Evolutionary conservation across 495 filamentous ascomycete species (phyloP).

Genomic region (Tuber magnatum): DNA sequence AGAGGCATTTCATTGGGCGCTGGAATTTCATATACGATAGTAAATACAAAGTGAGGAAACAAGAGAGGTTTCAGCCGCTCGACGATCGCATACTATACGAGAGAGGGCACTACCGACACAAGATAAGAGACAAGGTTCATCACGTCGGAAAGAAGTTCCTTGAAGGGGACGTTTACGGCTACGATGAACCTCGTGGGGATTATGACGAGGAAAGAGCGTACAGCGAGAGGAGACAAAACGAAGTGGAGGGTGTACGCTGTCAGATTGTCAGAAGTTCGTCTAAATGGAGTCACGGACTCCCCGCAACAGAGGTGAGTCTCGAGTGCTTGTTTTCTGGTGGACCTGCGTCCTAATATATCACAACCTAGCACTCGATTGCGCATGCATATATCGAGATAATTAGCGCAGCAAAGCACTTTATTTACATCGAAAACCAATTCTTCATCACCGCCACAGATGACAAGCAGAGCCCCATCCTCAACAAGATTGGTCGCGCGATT

Average conservation of each 20-base stretch:
- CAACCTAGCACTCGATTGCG: slow-evolving; percentile 62
- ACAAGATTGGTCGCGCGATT: slow-evolving; percentile 81
- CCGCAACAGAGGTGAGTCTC: slow-evolving; percentile 22
- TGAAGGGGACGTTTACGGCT: slow-evolving; percentile 16
- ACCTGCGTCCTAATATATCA: slow-evolving; percentile 47
- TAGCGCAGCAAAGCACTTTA: slow-evolving; percentile 67
- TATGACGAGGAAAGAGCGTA: slow-evolving; percentile 25
- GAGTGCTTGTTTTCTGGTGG: slow-evolving; percentile 11
- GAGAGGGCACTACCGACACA: slow-evolving; percentile 27
- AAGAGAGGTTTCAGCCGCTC: slow-evolving; percentile 57
- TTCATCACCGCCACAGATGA: slow-evolving; percentile 86
- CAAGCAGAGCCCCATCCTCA: slow-evolving; percentile 69
- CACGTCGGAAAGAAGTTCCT: slow-evolving; percentile 19
- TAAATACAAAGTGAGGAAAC: slow-evolving; percentile 66
- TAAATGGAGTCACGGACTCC: slow-evolving; percentile 43
- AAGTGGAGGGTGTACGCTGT: slow-evolving; percentile 51
- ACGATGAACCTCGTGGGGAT: slow-evolving; percentile 19
- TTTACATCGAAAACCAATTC: slow-evolving; percentile 98
- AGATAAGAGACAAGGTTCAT: slow-evolving; percentile 31
- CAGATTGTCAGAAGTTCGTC: slow-evolving; percentile 57
- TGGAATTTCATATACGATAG: slow-evolving; percentile 89
- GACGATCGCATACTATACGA: slow-evolving; percentile 18
- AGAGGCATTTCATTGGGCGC: slow-evolving; percentile 71
- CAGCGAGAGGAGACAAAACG: slow-evolving; percentile 2
- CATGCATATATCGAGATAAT: slow-evolving; percentile 85